Evolutionary conservation across 345 rosid genomes (phyloP), one percentile per base, ranked within the genome.

Genomic region (Citrus trifoliata): DNA sequence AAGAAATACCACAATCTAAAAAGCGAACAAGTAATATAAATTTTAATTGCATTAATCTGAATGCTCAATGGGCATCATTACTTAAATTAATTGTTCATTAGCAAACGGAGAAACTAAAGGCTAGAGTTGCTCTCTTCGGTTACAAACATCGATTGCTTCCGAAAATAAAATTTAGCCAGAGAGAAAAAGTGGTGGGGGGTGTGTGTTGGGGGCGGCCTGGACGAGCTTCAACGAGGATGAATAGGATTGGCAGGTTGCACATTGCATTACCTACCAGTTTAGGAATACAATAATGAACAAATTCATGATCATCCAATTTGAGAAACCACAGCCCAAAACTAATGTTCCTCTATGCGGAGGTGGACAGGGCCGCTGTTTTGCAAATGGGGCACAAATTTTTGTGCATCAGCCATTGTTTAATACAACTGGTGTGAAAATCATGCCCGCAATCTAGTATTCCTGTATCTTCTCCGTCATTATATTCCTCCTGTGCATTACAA

Each of bases 361-460:
- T 83, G 75, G 83, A 80, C 16, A 95, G 78, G 30, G 93, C 98
- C 1, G 92, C 85, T 53, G 92, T 88, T 81, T 93, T 95, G 76
- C 98, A 95, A 55, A 95, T 87, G 35, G 98, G 98, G 85, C 98
- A 95, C 79, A 90, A 77, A 74, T 93, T 95, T 87, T 95, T 95
- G 70, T 38, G 87, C 87, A 84, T 90, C 82, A 95, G 80, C 98
- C 98, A 95, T 67, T 88, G 89, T 79, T 91, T 93, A 65, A 95
- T 81, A 75, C 98, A 95, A 61, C 73, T 82, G 6, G 86, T 42
- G 81, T 95, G 98, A 71, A 92, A 95, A 71, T 83, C 90, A 73
- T 95, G 98, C 27, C 93, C 93, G 22, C 98, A 93, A 67, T 92
- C 94, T 67, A 93, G 84, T 48, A 79, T 84, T 63, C 98, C 99